Conservation (phyloP, 2,329 filamentous ascomycete genomes). For the Dothideomycetidae sp. region DNA sequence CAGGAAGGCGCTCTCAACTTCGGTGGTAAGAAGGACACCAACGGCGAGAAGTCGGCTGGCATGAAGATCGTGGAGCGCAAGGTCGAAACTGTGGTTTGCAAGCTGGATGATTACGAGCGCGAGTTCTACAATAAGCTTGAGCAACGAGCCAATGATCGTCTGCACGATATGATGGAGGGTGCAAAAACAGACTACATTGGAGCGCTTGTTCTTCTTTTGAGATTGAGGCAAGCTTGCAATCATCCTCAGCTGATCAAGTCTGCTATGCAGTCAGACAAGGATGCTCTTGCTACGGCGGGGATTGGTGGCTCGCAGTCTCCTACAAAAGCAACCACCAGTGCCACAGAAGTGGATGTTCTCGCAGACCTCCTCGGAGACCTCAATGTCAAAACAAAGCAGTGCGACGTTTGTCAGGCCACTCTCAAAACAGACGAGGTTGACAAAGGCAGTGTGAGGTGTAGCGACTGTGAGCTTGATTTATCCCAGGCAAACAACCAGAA, state of each 20-base stretch:
- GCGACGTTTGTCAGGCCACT: constrained; percentile 66
- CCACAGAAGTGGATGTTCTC: constrained; percentile 63
- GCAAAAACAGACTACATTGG: constrained; percentile 79
- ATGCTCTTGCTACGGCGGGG: constrained; percentile 53
- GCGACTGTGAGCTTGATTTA: constrained; percentile 62
- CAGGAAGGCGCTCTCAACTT: constrained; percentile 68
- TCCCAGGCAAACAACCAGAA: constrained; percentile 22
- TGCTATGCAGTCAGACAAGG: constrained; percentile 75
- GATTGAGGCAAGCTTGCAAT: constrained; percentile 85
- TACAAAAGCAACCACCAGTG: constrained; percentile 24
- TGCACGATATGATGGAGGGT: constrained; percentile 77
- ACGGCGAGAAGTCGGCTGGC: constrained; percentile 41
- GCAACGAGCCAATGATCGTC: constrained; percentile 67
- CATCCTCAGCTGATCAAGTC: constrained; percentile 78
- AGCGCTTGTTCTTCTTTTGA: constrained; percentile 79
- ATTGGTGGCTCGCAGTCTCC: constrained; percentile 30
- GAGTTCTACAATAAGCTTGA: constrained; percentile 77
- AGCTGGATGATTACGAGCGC: constrained; percentile 67
- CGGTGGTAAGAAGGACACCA: constrained; percentile 50
- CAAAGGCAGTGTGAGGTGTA: constrained; percentile 46
- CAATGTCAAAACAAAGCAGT: constrained; percentile 61
- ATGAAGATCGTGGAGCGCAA: constrained; percentile 91
- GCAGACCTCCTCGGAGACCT: constrained; percentile 77
- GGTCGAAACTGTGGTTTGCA: constrained; percentile 62
- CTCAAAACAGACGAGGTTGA: constrained; percentile 44